Evolutionary conservation across 2,329 filamentous ascomycete species (phyloP).

Genomic region (Daldinia eschscholtzii): DNA sequence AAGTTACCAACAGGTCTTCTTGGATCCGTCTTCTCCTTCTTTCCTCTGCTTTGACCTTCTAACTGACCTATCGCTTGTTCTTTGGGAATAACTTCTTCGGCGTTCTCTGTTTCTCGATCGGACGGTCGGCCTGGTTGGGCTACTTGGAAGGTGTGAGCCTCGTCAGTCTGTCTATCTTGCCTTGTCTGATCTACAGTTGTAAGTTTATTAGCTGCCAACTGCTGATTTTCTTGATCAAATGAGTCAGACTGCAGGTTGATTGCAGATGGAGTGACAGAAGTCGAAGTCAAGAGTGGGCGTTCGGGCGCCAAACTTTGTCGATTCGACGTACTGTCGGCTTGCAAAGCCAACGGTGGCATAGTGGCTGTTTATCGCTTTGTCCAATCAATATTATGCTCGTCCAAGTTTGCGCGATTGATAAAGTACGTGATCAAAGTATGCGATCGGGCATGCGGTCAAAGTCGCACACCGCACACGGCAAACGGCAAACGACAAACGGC

Average conservation of each 20-base stretch:
- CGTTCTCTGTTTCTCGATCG: not conserved
- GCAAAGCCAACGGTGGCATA: slow-evolving; percentile 8
- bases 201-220: not conserved
- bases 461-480: not conserved
- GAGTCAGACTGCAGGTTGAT: not conserved
- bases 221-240: slow-evolving; percentile 5
- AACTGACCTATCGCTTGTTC: not conserved
- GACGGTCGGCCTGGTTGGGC: not conserved
- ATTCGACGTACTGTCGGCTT: not conserved
- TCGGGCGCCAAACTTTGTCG: not conserved
- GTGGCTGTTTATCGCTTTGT: not conserved
- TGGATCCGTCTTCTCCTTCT: slow-evolving; percentile 12
- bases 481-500: not conserved
- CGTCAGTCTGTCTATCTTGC: not conserved
- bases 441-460: not conserved
- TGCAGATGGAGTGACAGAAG: not conserved
- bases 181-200: not conserved
- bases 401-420: not conserved
- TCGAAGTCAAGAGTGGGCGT: not conserved
- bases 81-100: not conserved
- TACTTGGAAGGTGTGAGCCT: not conserved
- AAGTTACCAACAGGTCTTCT: slow-evolving; percentile 9
- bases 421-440: not conserved
- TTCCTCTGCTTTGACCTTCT: slow-evolving; percentile 7
- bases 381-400: not conserved